Base-by-base conservation (phyloP, 2,329 filamentous ascomycete genomes). In the Dactylellina drechsleri region DNA sequence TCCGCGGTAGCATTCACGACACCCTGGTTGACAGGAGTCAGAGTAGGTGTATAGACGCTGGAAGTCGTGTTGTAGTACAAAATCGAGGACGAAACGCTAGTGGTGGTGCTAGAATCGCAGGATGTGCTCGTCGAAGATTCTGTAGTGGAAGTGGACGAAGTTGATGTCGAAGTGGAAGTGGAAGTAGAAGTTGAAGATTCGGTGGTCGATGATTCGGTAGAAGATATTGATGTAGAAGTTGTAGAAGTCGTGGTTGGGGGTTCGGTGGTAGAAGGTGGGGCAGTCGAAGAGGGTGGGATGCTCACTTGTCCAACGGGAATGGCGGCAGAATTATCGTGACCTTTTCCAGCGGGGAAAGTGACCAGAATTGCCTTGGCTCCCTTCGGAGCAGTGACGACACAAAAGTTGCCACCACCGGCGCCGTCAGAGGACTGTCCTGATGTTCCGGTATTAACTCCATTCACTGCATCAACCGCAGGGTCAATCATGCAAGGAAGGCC, bases 401-500 rank as follows among this genome's bases (percentile, higher is more conserved):
- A 94, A 82, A 92, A 93, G 49, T 84, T 83, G 16, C 88, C 87
- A 78, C 86, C 88, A 31, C 90, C 90, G 15, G 90, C 91, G 59
- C 91, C 91, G 3, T 52, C 62, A 2, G 64, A 59, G 5, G 64
- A 68, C 10, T 57, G 45, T 45, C 86, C 83, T 31, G 82, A 80
- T 18, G 85, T 81, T 16, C 85, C 81, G 79, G 89, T 90, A 7
- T 82, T 84, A 67, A 93, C 87, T 49, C 85, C 84, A 61, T 87
- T 88, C 64, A 88, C 84, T 8, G 80, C 83, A 57, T 86, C 83
- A 67, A 84, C 83, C 23, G 84, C 83, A 4, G 90, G 88, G 78
- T 91, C 86, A 78, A 92, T 92, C 74, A 85, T 85, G 83, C 91
- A 93, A 7, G 91, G 91, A n/a, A 91, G 83, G 13, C 91, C 91